phyloP scores from a whole-genome alignment of 495 filamentous ascomycete genomes.

The Penicillium paxilli region DNA sequence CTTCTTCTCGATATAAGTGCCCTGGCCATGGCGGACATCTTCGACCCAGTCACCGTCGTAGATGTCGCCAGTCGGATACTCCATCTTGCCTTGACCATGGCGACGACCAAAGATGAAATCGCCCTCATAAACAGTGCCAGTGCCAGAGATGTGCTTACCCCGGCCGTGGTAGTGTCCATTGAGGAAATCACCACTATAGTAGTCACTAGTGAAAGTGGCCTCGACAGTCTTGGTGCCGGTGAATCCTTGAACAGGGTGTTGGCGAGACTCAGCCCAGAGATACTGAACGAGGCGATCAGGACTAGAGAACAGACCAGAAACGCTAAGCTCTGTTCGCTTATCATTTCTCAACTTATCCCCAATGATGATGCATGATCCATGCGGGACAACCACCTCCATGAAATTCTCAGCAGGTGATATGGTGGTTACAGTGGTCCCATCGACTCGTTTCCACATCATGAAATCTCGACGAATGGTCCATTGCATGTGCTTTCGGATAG shows the following conservation, averaged over 20 bases:
- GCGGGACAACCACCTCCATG: conserved; percentile 33
- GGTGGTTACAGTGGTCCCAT: conserved; percentile 38
- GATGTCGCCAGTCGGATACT: conserved; percentile 61
- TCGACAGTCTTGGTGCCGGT: conserved; percentile 44
- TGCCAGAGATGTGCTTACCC: conserved; percentile 54
- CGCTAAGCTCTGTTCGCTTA: conserved; percentile 37
- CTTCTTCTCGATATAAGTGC: conserved; percentile 55
- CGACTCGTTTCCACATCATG: conserved; percentile 46
- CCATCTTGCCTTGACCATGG: conserved; percentile 56
- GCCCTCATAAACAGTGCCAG: conserved; percentile 57
- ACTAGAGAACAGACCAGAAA: conserved; percentile 43
- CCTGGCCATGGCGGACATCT: conserved; percentile 58
- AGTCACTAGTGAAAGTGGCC: conserved; percentile 48
- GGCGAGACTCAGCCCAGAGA: conserved; percentile 43
- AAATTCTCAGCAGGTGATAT: conserved; percentile 44
- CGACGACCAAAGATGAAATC: conserved; percentile 53
- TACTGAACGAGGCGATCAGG: conserved; percentile 48
- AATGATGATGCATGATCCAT: conserved; percentile 46
- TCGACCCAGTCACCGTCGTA: conserved; percentile 62
- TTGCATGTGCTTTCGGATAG: conserved; percentile 40
- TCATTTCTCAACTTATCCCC: conserved; percentile 45
- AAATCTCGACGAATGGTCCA: conserved; percentile 41
- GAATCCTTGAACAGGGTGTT: conserved; percentile 47
- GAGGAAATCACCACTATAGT: conserved; percentile 48
- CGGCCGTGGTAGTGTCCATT: conserved; percentile 52